A percentile compares a stretch with the other conserved stretches of the same genome.
Evolutionary conservation across 108 stramenopile species (phyloP).

Genomic region (Pseudonitzschia pungens): DNA sequence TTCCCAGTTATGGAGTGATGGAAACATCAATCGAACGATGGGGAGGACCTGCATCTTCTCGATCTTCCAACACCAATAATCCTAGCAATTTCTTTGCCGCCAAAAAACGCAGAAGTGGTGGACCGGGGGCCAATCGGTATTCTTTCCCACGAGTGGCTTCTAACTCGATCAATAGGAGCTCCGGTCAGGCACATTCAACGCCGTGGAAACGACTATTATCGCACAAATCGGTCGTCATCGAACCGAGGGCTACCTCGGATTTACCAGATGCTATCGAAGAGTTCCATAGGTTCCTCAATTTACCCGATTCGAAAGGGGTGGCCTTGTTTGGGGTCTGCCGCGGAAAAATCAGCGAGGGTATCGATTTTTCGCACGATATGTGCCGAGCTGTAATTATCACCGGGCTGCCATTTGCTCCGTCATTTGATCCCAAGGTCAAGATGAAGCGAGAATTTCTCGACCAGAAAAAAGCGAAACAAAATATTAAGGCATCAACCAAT

Average conservation of each 20-base stretch:
- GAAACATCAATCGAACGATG: slow-evolving; percentile 70
- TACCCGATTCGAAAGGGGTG: slow-evolving; percentile 73
- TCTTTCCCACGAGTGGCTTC: slow-evolving; percentile 37
- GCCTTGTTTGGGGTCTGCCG: slow-evolving; percentile 95
- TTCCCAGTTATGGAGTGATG: slow-evolving; percentile 94
- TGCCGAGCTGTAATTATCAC: slow-evolving; percentile 96
- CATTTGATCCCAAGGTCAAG: slow-evolving; percentile 91
- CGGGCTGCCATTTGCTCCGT: slow-evolving; percentile 96
- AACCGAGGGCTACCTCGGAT: slow-evolving; percentile 79
- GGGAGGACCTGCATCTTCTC: slow-evolving; percentile 63
- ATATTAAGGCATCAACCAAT: slow-evolving; percentile 49
- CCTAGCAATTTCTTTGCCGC: slow-evolving; percentile 51
- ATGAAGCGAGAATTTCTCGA: slow-evolving; percentile 94
- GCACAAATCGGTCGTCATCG: slow-evolving; percentile 74
- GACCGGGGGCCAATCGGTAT: slow-evolving; percentile 32
- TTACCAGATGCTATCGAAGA: slow-evolving; percentile 84
- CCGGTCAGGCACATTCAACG: slow-evolving; percentile 30
- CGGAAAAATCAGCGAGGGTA: slow-evolving; percentile 89
- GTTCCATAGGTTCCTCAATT: slow-evolving; percentile 78
- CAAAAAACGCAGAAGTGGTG: slow-evolving; percentile 28
- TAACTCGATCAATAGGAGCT: no score
- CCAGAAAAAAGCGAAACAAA: slow-evolving; percentile 46
- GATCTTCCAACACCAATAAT: slow-evolving; percentile 26
- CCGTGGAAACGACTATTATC: slow-evolving; percentile 77
- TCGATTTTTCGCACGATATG: slow-evolving; percentile 93